Base-by-base conservation (phyloP, 148 eudicot species). In the Pharnaceum exiguum region DNA sequence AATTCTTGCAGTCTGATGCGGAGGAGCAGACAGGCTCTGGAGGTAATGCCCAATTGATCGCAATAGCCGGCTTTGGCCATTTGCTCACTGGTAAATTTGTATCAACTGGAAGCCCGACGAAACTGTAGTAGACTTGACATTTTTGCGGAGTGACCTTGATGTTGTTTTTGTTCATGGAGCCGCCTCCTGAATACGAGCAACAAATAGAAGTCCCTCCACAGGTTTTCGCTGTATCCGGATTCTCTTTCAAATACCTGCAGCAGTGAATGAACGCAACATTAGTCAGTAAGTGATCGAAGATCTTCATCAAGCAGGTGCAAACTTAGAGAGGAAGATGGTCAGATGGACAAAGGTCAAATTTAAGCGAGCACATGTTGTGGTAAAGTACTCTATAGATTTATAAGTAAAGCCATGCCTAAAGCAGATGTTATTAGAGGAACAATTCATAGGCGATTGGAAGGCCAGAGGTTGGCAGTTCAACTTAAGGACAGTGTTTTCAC, bases 41-140 rank as follows among this genome's bases (percentile, higher is more conserved):
- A 12, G 83, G 87, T 31, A 33, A 13, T 7, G 5, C 50, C 80
- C 83, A 82, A 61, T 78, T 70, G 2, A 82, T 54, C 71, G 77
- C 83, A 46, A 82, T 36, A 22, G 71, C 78, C 13, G 83, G 78
- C 17, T 65, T 10, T 2, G 83, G 80, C 87, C 87, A 82, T 33
- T 75, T 75, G 18, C 66, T 38, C 5, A 75, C 77, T 3, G 81
- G 83, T 49, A 70, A 46, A 1, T 23, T 16, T 22, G 77, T 46
- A 27, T 79, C 68, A 19, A 77, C 53, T n/a, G 69, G 64, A 10
- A 66, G 9, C 10, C 49, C 64, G 6, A 82, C 72, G 53, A 73
- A 82, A 63, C 88, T 82, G 13, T 68, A 70, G 63, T 68, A 82
- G 0, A 67, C 84, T 37, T 58, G 33, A 57, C 84, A 82, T 42